Evolutionary conservation across 495 filamentous ascomycete genomes (phyloP).

Genomic region (Penicillium lagena): DNA sequence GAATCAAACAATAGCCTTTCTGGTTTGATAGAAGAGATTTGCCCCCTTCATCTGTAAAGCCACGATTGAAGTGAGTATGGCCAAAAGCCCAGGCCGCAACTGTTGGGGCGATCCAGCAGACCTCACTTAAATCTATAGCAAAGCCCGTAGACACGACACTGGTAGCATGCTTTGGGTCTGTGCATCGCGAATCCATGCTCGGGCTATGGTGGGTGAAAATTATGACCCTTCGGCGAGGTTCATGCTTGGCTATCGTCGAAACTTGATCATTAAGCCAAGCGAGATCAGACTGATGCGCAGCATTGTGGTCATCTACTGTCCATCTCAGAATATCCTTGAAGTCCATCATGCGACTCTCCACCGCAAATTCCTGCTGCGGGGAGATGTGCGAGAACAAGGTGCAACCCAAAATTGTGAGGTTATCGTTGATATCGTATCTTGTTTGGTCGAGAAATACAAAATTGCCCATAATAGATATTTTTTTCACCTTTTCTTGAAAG

Average conservation of each 20-base stretch:
- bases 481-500: not conserved
- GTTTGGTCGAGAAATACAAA: not conserved
- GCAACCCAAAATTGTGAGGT: constrained; percentile 31
- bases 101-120: constrained; percentile 25
- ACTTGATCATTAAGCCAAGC: constrained; percentile 36
- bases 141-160: constrained; percentile 27
- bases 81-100: constrained; percentile 41
- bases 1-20: constrained; percentile 13
- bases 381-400: constrained; percentile 35
- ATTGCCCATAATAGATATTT: not conserved
- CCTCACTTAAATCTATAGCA: constrained; percentile 29
- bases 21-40: constrained; percentile 14
- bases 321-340: constrained; percentile 31
- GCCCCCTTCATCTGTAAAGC: constrained; percentile 12
- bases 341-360: constrained; percentile 26
- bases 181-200: constrained; percentile 16
- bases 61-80: constrained; percentile 42
- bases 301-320: constrained; percentile 26
- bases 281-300: constrained; percentile 21
- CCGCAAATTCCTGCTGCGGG: constrained; percentile 8
- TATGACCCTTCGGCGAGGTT: constrained; percentile 16
- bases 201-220: constrained; percentile 41
- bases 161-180: constrained; percentile 23
- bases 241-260: constrained; percentile 7
- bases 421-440: constrained; percentile 14